Evolutionary conservation across 345 rosid genomes (phyloP).

Genomic region (Tarenaya hassleriana): DNA sequence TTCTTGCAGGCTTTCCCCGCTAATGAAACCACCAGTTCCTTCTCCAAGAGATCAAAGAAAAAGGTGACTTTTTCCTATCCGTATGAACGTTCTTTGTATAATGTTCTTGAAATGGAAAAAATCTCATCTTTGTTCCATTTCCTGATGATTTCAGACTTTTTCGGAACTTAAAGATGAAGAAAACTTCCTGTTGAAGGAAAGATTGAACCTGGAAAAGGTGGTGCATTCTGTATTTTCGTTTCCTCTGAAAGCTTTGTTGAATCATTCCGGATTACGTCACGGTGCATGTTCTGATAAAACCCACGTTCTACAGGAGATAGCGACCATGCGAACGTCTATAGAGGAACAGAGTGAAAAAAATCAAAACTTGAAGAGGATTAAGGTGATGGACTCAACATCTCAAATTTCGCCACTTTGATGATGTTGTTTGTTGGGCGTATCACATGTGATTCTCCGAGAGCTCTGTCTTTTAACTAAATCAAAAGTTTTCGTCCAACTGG

Average conservation of each 20-base stretch:
- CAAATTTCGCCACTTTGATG: no score
- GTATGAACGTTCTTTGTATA: not conserved
- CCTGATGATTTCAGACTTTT: conserved; percentile 41
- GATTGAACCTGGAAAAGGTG: conserved; percentile 41
- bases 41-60: conserved; percentile 38
- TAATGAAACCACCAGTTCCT: conserved; percentile 31
- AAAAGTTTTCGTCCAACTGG: no score
- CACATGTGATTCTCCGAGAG: no score
- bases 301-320: conserved; percentile 50
- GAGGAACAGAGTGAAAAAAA: conserved; percentile 43
- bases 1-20: conserved; percentile 30
- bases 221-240: no score
- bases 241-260: not conserved
- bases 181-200: conserved; percentile 42
- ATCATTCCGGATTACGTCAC: not conserved
- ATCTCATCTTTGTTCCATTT: not conserved
- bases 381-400: conserved; percentile 37
- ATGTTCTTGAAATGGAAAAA: no score
- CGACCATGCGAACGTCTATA: conserved; percentile 41
- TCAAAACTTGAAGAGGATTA: conserved; percentile 62
- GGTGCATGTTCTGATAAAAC: not conserved
- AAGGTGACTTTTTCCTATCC: conserved; percentile 28
- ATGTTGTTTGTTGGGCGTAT: no score
- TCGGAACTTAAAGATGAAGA: conserved; percentile 61
- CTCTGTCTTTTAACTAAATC: no score